Percentiles rank a stretch among this genome's conserved stretches.
Evolutionary conservation across 2,329 filamentous ascomycete species (phyloP).

Genomic region (Colletotrichum viniferum): DNA sequence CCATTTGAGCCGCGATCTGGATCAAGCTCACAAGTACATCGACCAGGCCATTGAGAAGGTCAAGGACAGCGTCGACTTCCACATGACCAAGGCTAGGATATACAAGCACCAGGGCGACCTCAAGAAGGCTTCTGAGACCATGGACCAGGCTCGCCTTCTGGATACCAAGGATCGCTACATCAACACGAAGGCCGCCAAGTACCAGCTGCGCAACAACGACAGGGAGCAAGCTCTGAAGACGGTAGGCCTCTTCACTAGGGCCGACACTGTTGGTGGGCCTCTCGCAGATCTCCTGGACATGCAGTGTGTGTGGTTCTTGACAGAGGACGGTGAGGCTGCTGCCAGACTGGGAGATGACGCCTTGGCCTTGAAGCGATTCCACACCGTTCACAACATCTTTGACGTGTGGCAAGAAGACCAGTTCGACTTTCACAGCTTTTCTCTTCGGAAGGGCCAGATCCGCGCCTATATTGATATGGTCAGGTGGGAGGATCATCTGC

Average conservation of each 20-base stretch:
- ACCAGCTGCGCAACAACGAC: slow-evolving; percentile 90
- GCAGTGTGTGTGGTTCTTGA: slow-evolving; percentile 98
- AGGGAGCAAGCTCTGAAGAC: slow-evolving; percentile 85
- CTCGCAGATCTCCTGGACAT: slow-evolving; percentile 93
- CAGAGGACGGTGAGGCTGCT: slow-evolving; percentile 92
- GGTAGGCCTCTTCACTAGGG: slow-evolving; percentile 92
- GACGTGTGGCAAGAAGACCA: slow-evolving; percentile 98
- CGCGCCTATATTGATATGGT: slow-evolving; percentile 96
- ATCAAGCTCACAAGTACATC: slow-evolving; percentile 81
- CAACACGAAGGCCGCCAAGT: slow-evolving; percentile 98
- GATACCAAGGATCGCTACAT: slow-evolving; percentile 95
- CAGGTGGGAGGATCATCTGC: slow-evolving; percentile 89
- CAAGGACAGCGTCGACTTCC: slow-evolving; percentile 84
- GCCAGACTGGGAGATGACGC: slow-evolving; percentile 81
- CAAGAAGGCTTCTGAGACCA: slow-evolving; percentile 79
- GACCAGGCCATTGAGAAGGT: slow-evolving; percentile 83
- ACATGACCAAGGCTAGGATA: slow-evolving; percentile 95
- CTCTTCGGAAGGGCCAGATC: slow-evolving; percentile 94
- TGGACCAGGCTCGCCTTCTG: slow-evolving; percentile 85
- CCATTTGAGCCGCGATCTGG: slow-evolving; percentile 80
- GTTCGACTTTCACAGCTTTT: slow-evolving; percentile 98
- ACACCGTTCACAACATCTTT: slow-evolving; percentile 88
- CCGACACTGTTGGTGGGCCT: slow-evolving; percentile 86
- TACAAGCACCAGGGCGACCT: slow-evolving; percentile 87
- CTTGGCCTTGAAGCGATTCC: slow-evolving; percentile 90